phyloP scores from a whole-genome alignment of 1,284 basidiomycete species.

The Tilletia setariae region DNA sequence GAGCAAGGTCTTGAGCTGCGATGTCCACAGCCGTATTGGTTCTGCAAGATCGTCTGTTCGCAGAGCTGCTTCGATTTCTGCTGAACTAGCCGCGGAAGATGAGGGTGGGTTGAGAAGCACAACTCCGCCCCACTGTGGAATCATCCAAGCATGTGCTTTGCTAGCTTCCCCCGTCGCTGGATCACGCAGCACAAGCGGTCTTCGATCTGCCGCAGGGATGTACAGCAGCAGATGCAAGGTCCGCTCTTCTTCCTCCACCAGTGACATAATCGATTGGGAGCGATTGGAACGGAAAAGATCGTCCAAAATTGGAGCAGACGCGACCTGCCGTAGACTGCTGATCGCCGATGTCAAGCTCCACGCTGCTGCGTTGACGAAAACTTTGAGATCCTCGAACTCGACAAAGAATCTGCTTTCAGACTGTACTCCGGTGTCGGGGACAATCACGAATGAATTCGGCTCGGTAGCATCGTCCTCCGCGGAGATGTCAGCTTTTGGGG shows the following conservation, averaged over 20 bases:
- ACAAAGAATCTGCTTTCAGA: constrained; percentile 22
- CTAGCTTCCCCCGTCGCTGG: constrained; percentile 19
- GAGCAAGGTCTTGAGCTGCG: constrained; percentile 73
- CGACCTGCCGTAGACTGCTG: background rate
- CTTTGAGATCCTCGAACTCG: constrained; percentile 45
- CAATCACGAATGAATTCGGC: too few species aligned
- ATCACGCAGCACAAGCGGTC: constrained; percentile 71
- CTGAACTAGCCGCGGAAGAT: constrained; percentile 28
- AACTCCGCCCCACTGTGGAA: constrained; percentile 94
- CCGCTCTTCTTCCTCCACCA: constrained; percentile 25
- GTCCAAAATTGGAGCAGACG: background rate
- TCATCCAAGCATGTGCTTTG: constrained; percentile 66
- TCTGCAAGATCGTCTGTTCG: constrained; percentile 57
- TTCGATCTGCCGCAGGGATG: constrained; percentile 68
- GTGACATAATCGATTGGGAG: background rate
- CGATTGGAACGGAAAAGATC: background rate
- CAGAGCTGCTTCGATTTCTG: constrained; percentile 14
- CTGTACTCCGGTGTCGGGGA: too few species aligned
- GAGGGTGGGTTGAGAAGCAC: constrained; percentile 68
- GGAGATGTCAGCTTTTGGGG: background rate
- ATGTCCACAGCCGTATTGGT: constrained; percentile 69
- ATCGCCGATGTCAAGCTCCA: constrained; percentile 67
- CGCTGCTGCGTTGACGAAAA: constrained; percentile 91
- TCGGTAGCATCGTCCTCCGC: background rate
- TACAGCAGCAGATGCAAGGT: constrained; percentile 82